phyloP scores from a whole-genome alignment of 179 eudicot genomes.

The Sideroxylon spinosum region DNA sequence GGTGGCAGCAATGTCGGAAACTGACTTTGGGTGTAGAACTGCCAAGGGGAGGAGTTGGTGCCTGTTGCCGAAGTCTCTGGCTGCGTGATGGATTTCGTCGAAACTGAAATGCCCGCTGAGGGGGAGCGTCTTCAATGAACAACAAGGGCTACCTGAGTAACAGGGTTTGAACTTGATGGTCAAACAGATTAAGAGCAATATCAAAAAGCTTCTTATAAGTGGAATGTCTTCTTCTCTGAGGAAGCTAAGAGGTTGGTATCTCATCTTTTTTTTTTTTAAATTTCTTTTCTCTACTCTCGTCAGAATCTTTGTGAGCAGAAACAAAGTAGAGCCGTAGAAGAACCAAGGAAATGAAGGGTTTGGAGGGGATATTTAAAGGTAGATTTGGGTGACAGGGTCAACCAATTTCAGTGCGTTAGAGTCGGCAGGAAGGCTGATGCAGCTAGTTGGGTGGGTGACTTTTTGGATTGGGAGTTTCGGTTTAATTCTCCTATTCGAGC shows the following conservation, averaged over 20 bases:
- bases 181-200: conserved; percentile 31
- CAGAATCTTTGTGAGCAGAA: conserved; percentile 20
- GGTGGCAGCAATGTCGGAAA: conserved; percentile 63
- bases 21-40: conserved; percentile 64
- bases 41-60: conserved; percentile 52
- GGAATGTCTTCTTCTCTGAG: conserved; percentile 19
- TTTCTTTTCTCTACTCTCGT: not conserved
- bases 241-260: conserved; percentile 16
- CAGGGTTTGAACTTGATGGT: conserved; percentile 25
- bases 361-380: conserved; percentile 33
- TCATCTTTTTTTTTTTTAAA: conserved; percentile 15
- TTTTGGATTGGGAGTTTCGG: conserved; percentile 26
- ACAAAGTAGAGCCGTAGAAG: conserved; percentile 16
- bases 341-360: conserved; percentile 25
- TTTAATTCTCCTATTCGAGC: conserved; percentile 22
- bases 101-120: conserved; percentile 57
- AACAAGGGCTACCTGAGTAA: conserved; percentile 21
- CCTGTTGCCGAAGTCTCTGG: conserved; percentile 72
- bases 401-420: conserved; percentile 33
- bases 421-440: conserved; percentile 38
- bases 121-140: conserved; percentile 37
- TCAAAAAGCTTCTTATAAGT: conserved; percentile 26
- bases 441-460: conserved; percentile 28
- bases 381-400: conserved; percentile 29
- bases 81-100: conserved; percentile 48